Evolutionary conservation across 176 grass and related monocot species (phyloP).

Genomic region (Aegilops speltoides): DNA sequence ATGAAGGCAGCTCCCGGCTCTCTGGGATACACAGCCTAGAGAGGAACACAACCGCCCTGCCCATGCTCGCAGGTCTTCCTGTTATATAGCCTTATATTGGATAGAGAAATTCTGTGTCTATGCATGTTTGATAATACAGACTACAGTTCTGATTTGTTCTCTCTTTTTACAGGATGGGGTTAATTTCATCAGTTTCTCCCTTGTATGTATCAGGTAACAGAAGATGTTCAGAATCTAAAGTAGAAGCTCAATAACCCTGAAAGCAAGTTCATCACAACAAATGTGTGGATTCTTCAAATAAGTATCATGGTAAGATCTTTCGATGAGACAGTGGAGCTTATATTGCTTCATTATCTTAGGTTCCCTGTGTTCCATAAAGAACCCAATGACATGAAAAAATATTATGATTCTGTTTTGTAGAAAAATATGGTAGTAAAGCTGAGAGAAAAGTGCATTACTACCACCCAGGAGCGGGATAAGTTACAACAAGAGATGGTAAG

Average conservation of each 20-base stretch:
- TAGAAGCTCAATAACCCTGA: not conserved
- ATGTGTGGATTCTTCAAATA: not conserved
- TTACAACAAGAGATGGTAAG: slow-evolving; percentile 71
- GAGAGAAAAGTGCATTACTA: slow-evolving; percentile 40
- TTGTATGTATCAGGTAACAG: not conserved
- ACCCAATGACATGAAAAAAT: not conserved
- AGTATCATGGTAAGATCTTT: no score
- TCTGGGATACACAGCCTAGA: no score
- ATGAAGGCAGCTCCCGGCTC: no score
- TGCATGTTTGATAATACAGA: not conserved
- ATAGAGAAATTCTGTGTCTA: not conserved
- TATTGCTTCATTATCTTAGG: not conserved
- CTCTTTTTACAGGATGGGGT: no score
- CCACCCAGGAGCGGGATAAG: slow-evolving; percentile 31
- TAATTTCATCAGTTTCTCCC: not conserved
- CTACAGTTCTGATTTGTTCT: not conserved
- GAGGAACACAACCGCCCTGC: no score
- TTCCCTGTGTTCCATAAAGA: not conserved
- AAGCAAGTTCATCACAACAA: not conserved
- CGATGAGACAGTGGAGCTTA: not conserved
- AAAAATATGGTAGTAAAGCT: slow-evolving; percentile 71
- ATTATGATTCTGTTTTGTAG: slow-evolving; percentile 34
- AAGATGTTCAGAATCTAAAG: not conserved
- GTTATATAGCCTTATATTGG: not conserved
- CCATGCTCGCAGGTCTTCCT: no score